Conservation (phyloP, 2,329 filamentous ascomycete species). For the Trichocomaceae sp. region DNA sequence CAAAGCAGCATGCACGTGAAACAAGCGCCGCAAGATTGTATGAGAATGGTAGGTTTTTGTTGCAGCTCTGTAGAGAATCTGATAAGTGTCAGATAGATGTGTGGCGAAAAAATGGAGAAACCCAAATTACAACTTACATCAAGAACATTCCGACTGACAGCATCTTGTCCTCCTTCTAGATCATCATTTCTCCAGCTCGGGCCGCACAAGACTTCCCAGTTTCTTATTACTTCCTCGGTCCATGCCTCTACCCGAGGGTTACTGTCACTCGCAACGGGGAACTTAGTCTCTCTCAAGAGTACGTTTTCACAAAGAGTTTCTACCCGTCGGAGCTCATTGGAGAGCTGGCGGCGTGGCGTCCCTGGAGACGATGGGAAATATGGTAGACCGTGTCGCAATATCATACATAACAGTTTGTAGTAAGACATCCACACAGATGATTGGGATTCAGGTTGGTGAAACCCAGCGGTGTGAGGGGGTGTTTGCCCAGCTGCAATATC, state of each 20-base stretch:
- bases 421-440: slow-evolving; percentile 74
- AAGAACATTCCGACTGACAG: slow-evolving; percentile 67
- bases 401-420: slow-evolving; percentile 69
- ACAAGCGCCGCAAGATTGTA: slow-evolving; percentile 75
- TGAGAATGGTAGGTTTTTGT: slow-evolving; percentile 96
- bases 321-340: slow-evolving; percentile 69
- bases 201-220: slow-evolving; percentile 79
- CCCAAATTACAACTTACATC: slow-evolving; percentile 45
- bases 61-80: slow-evolving; percentile 82
- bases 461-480: slow-evolving; percentile 16
- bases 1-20: slow-evolving; percentile 76
- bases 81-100: slow-evolving; percentile 2
- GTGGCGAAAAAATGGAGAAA: slow-evolving; percentile 3
- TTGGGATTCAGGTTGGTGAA: slow-evolving; percentile 21
- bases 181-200: slow-evolving; percentile 73
- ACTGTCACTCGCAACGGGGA: slow-evolving; percentile 74
- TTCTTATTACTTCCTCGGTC: slow-evolving; percentile 69
- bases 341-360: slow-evolving; percentile 56
- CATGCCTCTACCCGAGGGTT: slow-evolving; percentile 77
- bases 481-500: slow-evolving; percentile 19
- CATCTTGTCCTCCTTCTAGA: slow-evolving; percentile 72
- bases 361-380: slow-evolving; percentile 32
- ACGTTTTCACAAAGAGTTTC: slow-evolving; percentile 74
- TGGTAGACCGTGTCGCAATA: slow-evolving; percentile 52
- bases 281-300: slow-evolving; percentile 69